Conservation (phyloP, 305 asterid species). For the Solanum aculeatissimum region DNA sequence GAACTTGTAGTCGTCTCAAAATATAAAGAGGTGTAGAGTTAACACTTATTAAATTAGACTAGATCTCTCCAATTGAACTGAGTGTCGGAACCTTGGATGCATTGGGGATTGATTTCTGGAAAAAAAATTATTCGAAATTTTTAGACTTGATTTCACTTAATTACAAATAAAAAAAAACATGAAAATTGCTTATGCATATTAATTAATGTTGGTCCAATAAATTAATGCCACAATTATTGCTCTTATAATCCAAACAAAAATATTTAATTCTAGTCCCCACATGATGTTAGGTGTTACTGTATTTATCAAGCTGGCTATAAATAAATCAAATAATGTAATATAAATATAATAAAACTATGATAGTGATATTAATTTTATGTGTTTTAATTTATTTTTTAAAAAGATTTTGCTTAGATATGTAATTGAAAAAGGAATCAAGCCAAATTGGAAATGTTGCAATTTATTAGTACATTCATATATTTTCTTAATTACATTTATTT, state of each 20-base stretch:
- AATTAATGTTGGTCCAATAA: not conserved
- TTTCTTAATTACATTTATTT: not conserved
- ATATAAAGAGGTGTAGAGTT: not conserved
- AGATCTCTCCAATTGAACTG: not conserved
- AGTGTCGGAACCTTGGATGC: not conserved
- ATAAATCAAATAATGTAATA: not conserved
- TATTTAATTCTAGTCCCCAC: not conserved
- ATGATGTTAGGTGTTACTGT: not conserved
- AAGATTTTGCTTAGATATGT: not conserved
- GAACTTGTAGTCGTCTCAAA: not conserved
- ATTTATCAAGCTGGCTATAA: not conserved
- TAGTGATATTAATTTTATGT: not conserved
- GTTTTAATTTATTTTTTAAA: not conserved
- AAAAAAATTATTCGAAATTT: too few relatives aligned
- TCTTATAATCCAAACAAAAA: not conserved
- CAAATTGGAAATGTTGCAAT: not conserved
- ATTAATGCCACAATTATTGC: not conserved
- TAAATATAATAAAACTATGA: not conserved
- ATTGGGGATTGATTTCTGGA: not conserved
- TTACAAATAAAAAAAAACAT: not conserved
- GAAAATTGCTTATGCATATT: not conserved
- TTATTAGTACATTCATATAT: not conserved
- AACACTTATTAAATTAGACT: not conserved
- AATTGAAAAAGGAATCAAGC: not conserved
- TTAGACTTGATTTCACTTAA: not conserved